Evolutionary conservation across 805 yeast species (phyloP), one percentile per base, ranked within the genome.

Genomic region (Wickerhamomyces canadensis): DNA sequence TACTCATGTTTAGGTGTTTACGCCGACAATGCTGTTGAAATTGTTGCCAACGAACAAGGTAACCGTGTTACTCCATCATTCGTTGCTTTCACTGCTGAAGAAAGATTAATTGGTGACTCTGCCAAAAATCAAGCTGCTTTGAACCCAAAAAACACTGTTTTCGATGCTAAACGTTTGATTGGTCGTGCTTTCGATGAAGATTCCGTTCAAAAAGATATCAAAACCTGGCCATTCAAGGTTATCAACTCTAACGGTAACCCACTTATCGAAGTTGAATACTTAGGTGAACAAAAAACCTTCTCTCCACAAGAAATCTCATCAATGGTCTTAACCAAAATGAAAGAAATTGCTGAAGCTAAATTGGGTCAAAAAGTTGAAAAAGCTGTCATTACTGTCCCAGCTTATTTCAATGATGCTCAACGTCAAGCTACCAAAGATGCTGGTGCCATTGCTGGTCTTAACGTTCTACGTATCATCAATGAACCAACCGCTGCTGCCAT

Each of bases 401-500:
- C 86, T 60, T 79, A 79, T 67, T 79, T 79, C 74, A 79, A 79
- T 72, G 86, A 79, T 64, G 77, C 84, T 51, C 86, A 79, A 68
- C 75, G 86, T 73, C 86, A 79, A 66, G 86, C 86, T 55, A 79
- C 86, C 68, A 79, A 79, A 72, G 86, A 79, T 63, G 86, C 86
- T 55, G 86, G 86, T 76, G 72, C 78, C 68, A 79, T 79, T 69
- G 77, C 86, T 51, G 86, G 86, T 68, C 71, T 79, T 68, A 78
- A 79, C 76, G 85, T 79, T 57, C 66, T 78, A 65, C 75, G 86
- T 71, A 79, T 79, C 65, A 79, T 79, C 54, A 79, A 79, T 75
- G 85, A 79, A 70, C 85, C 86, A 58, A 83, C 97, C 54, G 97
- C 97, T 49, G 97, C 97, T 60, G 97, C 97, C 56, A 87, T 89